Evolutionary conservation across 208 protist genomes (phyloP).

Genomic region (Vickermania spadyakhi): DNA sequence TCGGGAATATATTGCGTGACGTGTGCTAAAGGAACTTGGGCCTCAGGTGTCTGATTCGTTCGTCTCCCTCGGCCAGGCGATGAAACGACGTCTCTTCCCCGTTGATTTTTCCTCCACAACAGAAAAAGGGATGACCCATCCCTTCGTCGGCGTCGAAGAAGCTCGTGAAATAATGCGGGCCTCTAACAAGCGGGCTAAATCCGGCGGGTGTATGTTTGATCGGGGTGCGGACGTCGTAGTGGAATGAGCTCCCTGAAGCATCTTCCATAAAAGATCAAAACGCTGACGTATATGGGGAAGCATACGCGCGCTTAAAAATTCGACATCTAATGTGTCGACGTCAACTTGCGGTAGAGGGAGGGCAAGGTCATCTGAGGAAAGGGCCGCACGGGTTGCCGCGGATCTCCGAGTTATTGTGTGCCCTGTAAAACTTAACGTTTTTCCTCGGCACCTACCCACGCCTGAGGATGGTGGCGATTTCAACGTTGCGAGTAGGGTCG

Average conservation of each 20-base stretch:
- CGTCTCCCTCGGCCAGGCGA: conserved; percentile 1
- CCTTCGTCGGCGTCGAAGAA: neutral
- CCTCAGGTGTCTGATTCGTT: neutral
- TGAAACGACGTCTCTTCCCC: neutral
- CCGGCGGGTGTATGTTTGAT: neutral
- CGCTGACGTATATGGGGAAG: neutral
- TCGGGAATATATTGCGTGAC: neutral
- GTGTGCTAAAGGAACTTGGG: neutral
- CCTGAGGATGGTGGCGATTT: neutral
- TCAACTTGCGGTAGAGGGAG: conserved; percentile 1
- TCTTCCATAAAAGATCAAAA: neutral
- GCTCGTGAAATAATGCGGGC: neutral
- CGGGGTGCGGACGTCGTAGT: neutral
- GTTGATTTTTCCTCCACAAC: neutral
- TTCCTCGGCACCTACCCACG: neutral
- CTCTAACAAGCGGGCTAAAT: neutral
- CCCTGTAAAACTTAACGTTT: neutral
- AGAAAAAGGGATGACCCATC: neutral
- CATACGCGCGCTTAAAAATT: neutral
- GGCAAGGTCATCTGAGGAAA: neutral
- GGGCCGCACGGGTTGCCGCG: neutral
- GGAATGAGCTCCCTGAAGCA: neutral
- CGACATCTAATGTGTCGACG: neutral
- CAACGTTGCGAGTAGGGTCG: neutral
- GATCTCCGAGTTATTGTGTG: neutral